Evolutionary conservation across 129 eudicot genomes (phyloP).

Genomic region (Arctium minus): DNA sequence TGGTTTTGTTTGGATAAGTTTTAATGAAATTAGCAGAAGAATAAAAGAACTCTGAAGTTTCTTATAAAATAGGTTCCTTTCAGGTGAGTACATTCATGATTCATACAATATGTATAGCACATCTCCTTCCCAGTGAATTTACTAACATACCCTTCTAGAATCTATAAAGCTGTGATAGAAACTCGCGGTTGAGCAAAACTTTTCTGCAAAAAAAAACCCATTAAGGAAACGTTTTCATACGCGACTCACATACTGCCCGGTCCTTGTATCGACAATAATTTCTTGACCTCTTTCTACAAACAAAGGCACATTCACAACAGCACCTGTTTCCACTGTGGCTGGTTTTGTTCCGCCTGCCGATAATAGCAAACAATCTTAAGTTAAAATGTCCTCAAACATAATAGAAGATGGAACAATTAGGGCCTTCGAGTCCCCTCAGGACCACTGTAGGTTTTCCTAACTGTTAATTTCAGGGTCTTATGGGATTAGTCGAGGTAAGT

Average conservation of each 20-base stretch:
- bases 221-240: conserved; percentile 26
- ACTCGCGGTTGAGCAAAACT: conserved; percentile 7
- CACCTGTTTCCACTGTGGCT: conserved; percentile 91
- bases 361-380: neutral
- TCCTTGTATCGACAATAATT: conserved; percentile 81
- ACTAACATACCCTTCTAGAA: neutral
- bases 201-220: neutral
- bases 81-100: neutral
- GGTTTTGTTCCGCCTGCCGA: conserved; percentile 79
- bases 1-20: neutral
- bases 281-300: conserved; percentile 62
- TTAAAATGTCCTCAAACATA: neutral
- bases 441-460: neutral
- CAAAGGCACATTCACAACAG: conserved; percentile 80
- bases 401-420: neutral
- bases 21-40: neutral
- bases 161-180: neutral
- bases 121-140: neutral
- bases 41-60: neutral
- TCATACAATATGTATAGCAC: neutral
- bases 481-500: neutral
- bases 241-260: conserved; percentile 79
- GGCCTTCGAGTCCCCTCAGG: neutral
- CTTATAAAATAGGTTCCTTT: neutral
- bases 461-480: neutral